Evolutionary conservation across 768 basidiomycete species (phyloP), one percentile per base, ranked within the genome.

Genomic region (Vararia minispora): DNA sequence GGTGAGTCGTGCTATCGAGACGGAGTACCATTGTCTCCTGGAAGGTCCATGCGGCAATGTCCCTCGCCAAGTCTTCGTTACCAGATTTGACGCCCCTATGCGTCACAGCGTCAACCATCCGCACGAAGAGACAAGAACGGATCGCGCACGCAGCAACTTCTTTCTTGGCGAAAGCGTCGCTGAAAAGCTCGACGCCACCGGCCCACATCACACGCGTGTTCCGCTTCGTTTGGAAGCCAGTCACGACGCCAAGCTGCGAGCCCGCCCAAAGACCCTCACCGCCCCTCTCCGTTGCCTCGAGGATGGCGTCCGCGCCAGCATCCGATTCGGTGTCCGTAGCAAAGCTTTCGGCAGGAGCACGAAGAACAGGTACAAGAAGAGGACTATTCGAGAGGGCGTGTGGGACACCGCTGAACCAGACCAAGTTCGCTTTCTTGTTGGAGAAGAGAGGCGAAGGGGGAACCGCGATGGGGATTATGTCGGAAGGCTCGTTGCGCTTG

Each of bases 21-120:
- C 87, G 78, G 34, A 94, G 65, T 2, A 86, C 84, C 10, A 76
- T 67, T 2, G 72, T 70, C 57, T 95, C 86, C 50, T 89, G 84
- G 78, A 98, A 94, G 0, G 81, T 74, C 94, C 94, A 99, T 5
- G 75, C 71, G 3, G 79, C 71, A 29, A 98, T 58, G 46, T 94
- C 89, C 34, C 66, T 62, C 3, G 66, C 72, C 44, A 95, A 81
- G 40, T 74, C 74, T 6, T 64, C 61, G 55, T 99, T 99, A 13
- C 84, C 87, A 2, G 81, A 75, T 37, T 69, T 62, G 14, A 66
- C 61, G 7, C 76, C 77, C 30, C 78, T 78, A n/a, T n/a, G n/a
- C n/a, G n/a, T n/a, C n/a, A n/a, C n/a, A n/a, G n/a, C n/a, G n/a
- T n/a, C n/a, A n/a, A n/a, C n/a, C n/a, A n/a, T n/a, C n/a, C n/a